Conservation (phyloP, 2,329 filamentous ascomycete genomes). For the Ambrosiella xylebori region DNA sequence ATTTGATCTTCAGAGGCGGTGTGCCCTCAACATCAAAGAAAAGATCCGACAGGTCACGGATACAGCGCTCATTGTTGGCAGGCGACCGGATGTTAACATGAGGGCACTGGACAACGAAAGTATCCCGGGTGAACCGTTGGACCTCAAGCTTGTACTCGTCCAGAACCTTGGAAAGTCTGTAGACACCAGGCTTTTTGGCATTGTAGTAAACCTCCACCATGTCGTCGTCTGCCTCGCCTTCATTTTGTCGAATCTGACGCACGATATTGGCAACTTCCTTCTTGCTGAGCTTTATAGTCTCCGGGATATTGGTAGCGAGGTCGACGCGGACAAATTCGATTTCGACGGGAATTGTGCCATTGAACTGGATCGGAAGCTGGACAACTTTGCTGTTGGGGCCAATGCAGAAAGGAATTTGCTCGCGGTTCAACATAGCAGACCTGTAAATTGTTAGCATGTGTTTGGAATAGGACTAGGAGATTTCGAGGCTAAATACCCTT, state of each 20-base stretch:
- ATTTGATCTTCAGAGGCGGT: constrained; percentile 80
- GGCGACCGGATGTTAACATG: constrained; percentile 54
- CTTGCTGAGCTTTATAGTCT: constrained; percentile 57
- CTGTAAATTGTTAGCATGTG: constrained; percentile 22
- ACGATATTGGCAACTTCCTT: constrained; percentile 61
- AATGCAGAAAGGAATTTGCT: constrained; percentile 66
- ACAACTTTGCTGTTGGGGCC: constrained; percentile 43
- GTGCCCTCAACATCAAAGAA: constrained; percentile 72
- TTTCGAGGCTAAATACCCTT: constrained; percentile 41
- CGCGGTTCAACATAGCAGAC: constrained; percentile 74
- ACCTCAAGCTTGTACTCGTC: constrained; percentile 93
- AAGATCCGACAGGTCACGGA: constrained; percentile 74
- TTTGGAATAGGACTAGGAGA: neutral
- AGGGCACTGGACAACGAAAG: constrained; percentile 74
- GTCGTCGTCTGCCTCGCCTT: constrained; percentile 40
- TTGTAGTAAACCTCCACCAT: constrained; percentile 54
- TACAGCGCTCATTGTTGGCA: constrained; percentile 51
- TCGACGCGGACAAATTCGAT: constrained; percentile 83
- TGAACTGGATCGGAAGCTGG: constrained; percentile 73
- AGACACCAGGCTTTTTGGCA: constrained; percentile 75
- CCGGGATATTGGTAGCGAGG: constrained; percentile 61
- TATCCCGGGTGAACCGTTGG: constrained; percentile 55
- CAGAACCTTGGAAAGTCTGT: constrained; percentile 67
- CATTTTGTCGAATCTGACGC: constrained; percentile 48
- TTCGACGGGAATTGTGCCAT: constrained; percentile 74